Conservation (phyloP, 257 asterid genomes). For the Solanum virginianum region DNA sequence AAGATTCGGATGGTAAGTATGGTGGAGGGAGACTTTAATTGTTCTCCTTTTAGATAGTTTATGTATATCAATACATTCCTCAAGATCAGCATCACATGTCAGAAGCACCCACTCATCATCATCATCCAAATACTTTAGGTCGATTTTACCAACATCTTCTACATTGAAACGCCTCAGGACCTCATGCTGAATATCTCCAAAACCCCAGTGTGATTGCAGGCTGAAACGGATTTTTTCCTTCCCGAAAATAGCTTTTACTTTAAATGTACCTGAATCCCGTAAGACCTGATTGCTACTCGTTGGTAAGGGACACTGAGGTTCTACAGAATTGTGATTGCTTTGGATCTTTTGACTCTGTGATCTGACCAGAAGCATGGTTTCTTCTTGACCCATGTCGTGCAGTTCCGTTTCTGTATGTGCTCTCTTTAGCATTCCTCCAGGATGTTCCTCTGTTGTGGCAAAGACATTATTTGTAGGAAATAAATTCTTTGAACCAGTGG, state of each 20-base stretch:
- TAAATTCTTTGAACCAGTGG: conserved; percentile 41
- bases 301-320: conserved; percentile 27
- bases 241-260: conserved; percentile 57
- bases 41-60: conserved; percentile 35
- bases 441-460: conserved; percentile 17
- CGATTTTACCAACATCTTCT: conserved; percentile 29
- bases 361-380: conserved; percentile 36
- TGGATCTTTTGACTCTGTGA: conserved; percentile 46
- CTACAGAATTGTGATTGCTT: conserved; percentile 18
- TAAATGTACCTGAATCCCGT: conserved; percentile 11
- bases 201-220: conserved; percentile 50
- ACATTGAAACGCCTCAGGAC: conserved; percentile 51
- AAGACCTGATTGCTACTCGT: conserved; percentile 14
- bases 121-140: conserved; percentile 63
- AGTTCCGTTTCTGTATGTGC: conserved; percentile 38
- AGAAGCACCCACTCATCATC: conserved; percentile 77
- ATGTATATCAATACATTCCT: conserved; percentile 68
- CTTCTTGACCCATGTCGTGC: conserved; percentile 36
- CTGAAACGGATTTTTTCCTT: conserved; percentile 64
- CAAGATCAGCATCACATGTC: conserved; percentile 81
- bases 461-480: conserved; percentile 14
- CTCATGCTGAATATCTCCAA: conserved; percentile 37
- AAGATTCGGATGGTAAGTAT: conserved; percentile 27
- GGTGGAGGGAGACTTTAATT: conserved; percentile 43
- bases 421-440: conserved; percentile 25